Conservation (phyloP, 352 stramenopile genomes). For the Albugo laibachii region DNA sequence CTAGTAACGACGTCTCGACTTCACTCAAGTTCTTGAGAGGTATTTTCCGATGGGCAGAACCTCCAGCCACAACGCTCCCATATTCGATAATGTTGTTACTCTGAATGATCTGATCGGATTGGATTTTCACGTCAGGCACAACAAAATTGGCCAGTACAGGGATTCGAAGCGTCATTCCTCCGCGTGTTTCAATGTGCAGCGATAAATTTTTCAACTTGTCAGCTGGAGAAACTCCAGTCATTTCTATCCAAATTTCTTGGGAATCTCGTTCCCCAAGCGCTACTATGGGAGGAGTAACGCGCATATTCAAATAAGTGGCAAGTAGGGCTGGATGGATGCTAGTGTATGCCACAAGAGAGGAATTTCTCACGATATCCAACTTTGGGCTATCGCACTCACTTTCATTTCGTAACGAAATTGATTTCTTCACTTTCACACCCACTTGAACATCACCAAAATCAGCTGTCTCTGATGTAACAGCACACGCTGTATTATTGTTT, state of each 20-base stretch:
- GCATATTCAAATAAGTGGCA: constrained; percentile 17
- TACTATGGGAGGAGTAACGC: constrained; percentile 18
- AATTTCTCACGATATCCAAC: constrained; percentile 1
- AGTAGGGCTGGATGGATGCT: constrained; percentile 28
- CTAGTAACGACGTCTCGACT: constrained; percentile 56
- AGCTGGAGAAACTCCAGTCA: constrained; percentile 27
- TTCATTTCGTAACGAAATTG: too few relatives aligned
- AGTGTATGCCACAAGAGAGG: constrained; percentile 23
- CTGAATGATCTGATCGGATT: constrained; percentile 6
- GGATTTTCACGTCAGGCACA: constrained; percentile 40
- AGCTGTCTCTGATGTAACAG: too few relatives aligned
- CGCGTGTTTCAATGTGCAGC: constrained; percentile 29
- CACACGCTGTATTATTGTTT: too few relatives aligned
- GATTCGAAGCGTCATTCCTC: constrained; percentile 42
- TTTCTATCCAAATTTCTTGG: constrained; percentile 25
- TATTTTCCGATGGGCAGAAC: constrained; percentile 31
- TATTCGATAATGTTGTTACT: constrained; percentile 35
- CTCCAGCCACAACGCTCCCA: constrained; percentile 60
- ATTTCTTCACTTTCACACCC: too few relatives aligned
- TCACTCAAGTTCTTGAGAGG: constrained; percentile 57
- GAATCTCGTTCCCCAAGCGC: constrained; percentile 28
- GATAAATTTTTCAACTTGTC: constrained; percentile 5
- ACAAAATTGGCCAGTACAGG: constrained; percentile 41
- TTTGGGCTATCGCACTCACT: too few relatives aligned
- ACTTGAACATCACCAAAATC: too few relatives aligned